phyloP scores from a whole-genome alignment of 805 yeast genomes.

The Starmerella riodocensis region DNA sequence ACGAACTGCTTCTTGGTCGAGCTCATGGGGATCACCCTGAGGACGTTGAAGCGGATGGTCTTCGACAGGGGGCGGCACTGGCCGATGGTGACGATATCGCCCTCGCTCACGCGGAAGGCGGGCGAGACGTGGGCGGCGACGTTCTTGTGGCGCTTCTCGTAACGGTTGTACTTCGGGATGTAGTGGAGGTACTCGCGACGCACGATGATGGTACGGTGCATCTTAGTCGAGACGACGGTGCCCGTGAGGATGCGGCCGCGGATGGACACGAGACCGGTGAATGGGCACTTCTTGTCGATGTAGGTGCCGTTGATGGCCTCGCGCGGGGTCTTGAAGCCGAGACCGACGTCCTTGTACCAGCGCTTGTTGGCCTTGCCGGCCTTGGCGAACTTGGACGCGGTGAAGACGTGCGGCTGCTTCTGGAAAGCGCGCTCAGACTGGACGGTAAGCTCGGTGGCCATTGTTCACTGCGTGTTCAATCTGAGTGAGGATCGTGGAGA shows the following conservation, averaged over 20 bases:
- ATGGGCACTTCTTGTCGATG: constrained; percentile 99
- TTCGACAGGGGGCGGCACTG: constrained; percentile 99
- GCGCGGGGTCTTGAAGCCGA: constrained; percentile 99
- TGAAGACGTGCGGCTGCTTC: constrained; percentile 99
- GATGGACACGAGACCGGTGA: constrained; percentile 91
- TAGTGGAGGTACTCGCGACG: constrained; percentile 99
- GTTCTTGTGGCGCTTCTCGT: constrained; percentile 99
- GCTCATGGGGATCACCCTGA: constrained; percentile 85
- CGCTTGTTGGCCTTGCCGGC: constrained; percentile 98
- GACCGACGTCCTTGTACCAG: constrained; percentile 99
- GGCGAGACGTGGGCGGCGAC: constrained; percentile 99
- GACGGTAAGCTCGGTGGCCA: constrained; percentile 99
- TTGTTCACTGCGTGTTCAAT: constrained; percentile 26
- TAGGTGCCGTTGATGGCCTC: constrained; percentile 96
- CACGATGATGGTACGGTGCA: constrained; percentile 99
- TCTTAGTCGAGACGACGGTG: constrained; percentile 99
- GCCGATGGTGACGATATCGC: constrained; percentile 98
- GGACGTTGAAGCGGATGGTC: constrained; percentile 99
- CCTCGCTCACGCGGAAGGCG: constrained; percentile 99
- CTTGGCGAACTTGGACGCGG: constrained; percentile 96
- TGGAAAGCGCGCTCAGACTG: constrained; percentile 99
- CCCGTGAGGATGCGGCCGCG: constrained; percentile 99
- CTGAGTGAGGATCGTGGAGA: constrained; percentile 14
- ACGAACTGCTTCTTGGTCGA: constrained; percentile 81
- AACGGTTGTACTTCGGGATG: constrained; percentile 99